These are phyloP conservation scores for Yamadazyma aaseri DNA, from an alignment of 1,139 yeast species.

Conservation along the genomic window DNA sequence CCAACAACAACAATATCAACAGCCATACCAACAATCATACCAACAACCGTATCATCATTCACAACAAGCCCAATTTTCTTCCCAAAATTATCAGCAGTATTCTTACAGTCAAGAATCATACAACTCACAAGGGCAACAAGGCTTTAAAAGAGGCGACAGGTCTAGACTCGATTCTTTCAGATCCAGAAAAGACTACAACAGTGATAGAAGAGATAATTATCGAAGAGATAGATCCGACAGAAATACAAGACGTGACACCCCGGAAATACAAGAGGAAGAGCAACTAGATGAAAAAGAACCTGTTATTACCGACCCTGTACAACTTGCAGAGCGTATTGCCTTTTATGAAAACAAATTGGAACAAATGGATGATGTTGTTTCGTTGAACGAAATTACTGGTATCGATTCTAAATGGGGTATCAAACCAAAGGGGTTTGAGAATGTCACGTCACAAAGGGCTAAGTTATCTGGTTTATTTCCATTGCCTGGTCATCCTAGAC, in stretches of 20 bases:
- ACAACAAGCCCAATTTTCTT: conserved; percentile 6
- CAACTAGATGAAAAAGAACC: conserved; percentile 1
- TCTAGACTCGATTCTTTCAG: not conserved
- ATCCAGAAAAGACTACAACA: not conserved
- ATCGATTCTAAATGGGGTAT: conserved; percentile 70
- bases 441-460: conserved; percentile 74
- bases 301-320: conserved; percentile 1
- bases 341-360: conserved; percentile 22
- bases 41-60: conserved; percentile 8
- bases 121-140: no score
- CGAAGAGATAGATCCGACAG: not conserved
- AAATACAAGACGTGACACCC: not conserved
- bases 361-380: conserved; percentile 20
- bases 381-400: conserved; percentile 35
- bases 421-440: conserved; percentile 72
- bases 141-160: not conserved
- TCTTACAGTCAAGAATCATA: not conserved
- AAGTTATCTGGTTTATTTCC: conserved; percentile 82
- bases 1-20: conserved; percentile 3
- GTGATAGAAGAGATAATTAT: not conserved
- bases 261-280: not conserved
- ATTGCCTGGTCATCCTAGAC: conserved; percentile 66
- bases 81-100: not conserved
- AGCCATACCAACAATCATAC: conserved; percentile 5
- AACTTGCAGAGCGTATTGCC: conserved; percentile 20